Conservation (phyloP, 2,329 filamentous ascomycete species). For the Trichoderma sp. region DNA sequence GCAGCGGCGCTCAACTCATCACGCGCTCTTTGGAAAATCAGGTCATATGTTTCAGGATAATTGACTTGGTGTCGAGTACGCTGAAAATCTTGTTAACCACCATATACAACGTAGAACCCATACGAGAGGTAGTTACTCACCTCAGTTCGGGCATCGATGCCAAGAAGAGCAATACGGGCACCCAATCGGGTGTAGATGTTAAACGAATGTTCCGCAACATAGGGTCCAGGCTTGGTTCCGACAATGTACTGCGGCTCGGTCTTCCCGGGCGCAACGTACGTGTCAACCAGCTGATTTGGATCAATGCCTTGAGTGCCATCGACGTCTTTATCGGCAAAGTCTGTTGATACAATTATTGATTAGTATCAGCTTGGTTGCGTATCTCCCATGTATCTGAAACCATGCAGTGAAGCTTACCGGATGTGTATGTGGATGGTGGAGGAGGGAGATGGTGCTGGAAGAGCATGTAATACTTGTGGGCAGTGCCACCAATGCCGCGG, state of each 20-base stretch:
- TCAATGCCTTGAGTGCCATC: slow-evolving; percentile 56
- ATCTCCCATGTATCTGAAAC: slow-evolving; percentile 34
- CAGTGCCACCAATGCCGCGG: slow-evolving; percentile 83
- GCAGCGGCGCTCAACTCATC: slow-evolving; percentile 69
- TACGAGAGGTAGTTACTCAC: slow-evolving; percentile 36
- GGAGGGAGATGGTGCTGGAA: slow-evolving; percentile 94
- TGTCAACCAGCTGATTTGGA: slow-evolving; percentile 68
- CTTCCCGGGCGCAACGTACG: slow-evolving; percentile 62
- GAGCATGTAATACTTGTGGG: slow-evolving; percentile 97
- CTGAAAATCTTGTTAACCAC: slow-evolving; percentile 31
- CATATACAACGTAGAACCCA: background rate
- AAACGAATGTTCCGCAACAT: slow-evolving; percentile 83
- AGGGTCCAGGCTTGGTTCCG: slow-evolving; percentile 75
- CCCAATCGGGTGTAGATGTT: slow-evolving; percentile 85
- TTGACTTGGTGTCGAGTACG: slow-evolving; percentile 92
- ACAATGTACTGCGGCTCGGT: slow-evolving; percentile 73
- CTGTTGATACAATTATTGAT: background rate
- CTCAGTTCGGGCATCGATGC: slow-evolving; percentile 90
- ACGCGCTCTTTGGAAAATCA: slow-evolving; percentile 74
- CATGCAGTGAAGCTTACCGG: slow-evolving; percentile 47
- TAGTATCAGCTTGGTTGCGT: background rate
- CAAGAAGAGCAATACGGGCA: slow-evolving; percentile 77
- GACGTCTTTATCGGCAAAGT: slow-evolving; percentile 23
- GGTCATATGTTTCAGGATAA: slow-evolving; percentile 85
- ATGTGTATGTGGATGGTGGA: slow-evolving; percentile 81